Base-by-base conservation (phyloP, 2,329 filamentous ascomycete genomes). In the Coniochaeta sp. region DNA sequence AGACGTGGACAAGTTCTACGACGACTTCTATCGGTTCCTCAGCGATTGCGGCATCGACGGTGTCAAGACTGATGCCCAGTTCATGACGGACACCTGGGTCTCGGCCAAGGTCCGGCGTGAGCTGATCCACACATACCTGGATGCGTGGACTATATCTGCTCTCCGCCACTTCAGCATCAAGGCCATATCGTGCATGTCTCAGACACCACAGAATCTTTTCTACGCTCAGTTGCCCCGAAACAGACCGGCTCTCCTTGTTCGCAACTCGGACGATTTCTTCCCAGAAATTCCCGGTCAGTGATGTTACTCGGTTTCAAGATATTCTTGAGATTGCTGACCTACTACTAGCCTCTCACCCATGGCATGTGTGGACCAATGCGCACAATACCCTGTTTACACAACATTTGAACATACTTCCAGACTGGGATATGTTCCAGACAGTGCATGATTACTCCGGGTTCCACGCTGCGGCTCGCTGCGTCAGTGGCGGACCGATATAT, bases 301-400 rank as follows among this genome's bases (percentile, higher is more conserved):
- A 28, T 17, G 47, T 6, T 17, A 9, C 3, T 6, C 19, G 43
- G 1, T 17, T 31, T 5, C 16, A 6, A 17, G 9, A 17, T 5
- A 47, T 2, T 44, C 19, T 31, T 12, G 3, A 26, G 47, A 31
- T 31, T n/a, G 22, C 22, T 52, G 14, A 52, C 22, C 11, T 14
- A 22, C 5, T 28, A 2, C 7, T 12, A 0, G 82, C 85, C 0
- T 91, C 89, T 7, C 95, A 99, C 63, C 85, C 93, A 0, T 99
- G 95, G 93, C 95, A 99, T 72, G 83, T 98, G 38, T 99, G 96
- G 79, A 86, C 89, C 64, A 99, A 98, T 70, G 93, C 93, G 0
- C 90, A 97, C 73, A 97, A 96, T 71, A 81, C 85, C 34, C 79
- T 98, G 0, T 78, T 98, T 16, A 93, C 89, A 1, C 87, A 91